Evolutionary conservation across 306 rosid genomes (phyloP), one percentile per base, ranked within the genome.

Genomic region (Carpinus viminea): DNA sequence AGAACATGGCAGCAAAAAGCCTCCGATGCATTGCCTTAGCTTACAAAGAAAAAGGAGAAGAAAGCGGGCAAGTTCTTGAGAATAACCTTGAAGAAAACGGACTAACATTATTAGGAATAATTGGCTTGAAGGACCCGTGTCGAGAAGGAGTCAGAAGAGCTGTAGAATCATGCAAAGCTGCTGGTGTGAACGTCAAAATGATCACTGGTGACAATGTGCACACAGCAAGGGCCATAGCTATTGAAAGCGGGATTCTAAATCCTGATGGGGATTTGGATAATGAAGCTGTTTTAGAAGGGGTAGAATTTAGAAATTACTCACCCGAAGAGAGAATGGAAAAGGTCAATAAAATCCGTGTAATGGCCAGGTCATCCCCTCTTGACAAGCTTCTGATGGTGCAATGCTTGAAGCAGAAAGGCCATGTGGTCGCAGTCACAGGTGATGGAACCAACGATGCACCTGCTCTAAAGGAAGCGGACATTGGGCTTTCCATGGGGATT

Each of bases 381-480:
- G 83, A 80, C 59, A 80, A 79, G 59, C 83, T 79, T 34, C 59
- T 59, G 1, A 79, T 79, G 83, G 83, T 79, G n/a, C 83, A 72
- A 4, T 72, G 78, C 68, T 73, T 72, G 78, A 79, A 79, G 78
- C 56, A 65, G 12, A 57, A 61, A 62, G 83, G 83, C 34, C 78
- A 73, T 53, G 83, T 79, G 12, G 83, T 79, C 21, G 83, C 83
- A 79, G 83, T 79, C 38, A 79, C 83, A 20, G 78, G 83, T 15
- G 83, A 79, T 51, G 83, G 83, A 24, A 79, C 83, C 31, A 73
- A 80, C 26, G 83, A 80, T 12, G 83, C 83, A 34, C 83, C 83
- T 4, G 83, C 83, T 74, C 34, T 80, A 17, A 76, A 74, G 31
- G 78, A 74, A 61, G 83, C 83, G 5, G 79, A 80, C 65, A 80